Evolutionary conservation across 192 early-diverging fungal species (phyloP).

Genomic region (Entomortierella beljakovae): DNA sequence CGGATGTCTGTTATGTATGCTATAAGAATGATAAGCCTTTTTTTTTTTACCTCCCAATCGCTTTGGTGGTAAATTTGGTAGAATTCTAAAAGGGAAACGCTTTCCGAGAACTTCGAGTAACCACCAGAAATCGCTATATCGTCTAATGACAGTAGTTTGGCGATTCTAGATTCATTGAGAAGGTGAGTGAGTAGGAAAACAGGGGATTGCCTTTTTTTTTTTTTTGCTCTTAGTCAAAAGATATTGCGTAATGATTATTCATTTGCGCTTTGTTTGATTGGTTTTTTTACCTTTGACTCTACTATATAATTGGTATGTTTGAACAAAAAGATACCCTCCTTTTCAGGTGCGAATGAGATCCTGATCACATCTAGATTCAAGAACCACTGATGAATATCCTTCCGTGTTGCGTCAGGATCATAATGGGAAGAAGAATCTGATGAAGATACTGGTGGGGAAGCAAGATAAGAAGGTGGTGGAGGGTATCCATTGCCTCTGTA

Average conservation of each 20-base stretch:
- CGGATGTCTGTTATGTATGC: too few species aligned
- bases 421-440: neutral
- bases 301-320: constrained; percentile 94
- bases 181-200: neutral
- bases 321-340: constrained; percentile 70
- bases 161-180: constrained; percentile 34
- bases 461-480: constrained; percentile 35
- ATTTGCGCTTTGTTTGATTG: neutral
- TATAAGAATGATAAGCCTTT: neutral
- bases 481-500: constrained; percentile 42
- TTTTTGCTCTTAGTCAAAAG: too few species aligned
- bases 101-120: constrained; percentile 79
- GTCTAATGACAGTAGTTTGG: constrained; percentile 70
- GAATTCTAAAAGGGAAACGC: constrained; percentile 84
- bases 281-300: constrained; percentile 67
- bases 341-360: constrained; percentile 59
- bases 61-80: constrained; percentile 89
- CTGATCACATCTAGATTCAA: constrained; percentile 64
- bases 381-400: constrained; percentile 62
- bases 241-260: too few species aligned
- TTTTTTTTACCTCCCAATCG: constrained; percentile 87
- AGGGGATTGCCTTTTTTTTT: neutral
- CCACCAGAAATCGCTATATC: constrained; percentile 95
- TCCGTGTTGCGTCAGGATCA: constrained; percentile 1
- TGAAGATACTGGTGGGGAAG: constrained; percentile 22